Evolutionary conservation across 331 rosid genomes (phyloP).

Genomic region (Cydonia oblonga): DNA sequence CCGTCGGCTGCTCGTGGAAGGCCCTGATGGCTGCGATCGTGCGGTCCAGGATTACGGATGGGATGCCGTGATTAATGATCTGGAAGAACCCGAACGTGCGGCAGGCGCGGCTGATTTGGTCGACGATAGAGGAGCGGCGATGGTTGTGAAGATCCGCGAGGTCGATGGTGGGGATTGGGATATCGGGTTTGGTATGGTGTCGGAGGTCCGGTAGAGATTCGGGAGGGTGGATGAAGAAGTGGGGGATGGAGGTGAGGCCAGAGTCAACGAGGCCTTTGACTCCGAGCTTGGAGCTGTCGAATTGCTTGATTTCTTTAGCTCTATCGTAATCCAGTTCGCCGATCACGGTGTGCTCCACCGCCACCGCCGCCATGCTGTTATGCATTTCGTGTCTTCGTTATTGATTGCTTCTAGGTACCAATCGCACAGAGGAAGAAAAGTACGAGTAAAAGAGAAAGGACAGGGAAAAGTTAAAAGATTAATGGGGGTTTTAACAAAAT

Average conservation of each 20-base stretch:
- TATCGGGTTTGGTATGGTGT: background rate
- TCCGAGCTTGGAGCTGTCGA: conserved; percentile 48
- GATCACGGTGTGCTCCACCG: background rate
- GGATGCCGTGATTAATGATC: conserved; percentile 54
- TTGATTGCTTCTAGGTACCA: too few species aligned
- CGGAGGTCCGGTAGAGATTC: conserved; percentile 29
- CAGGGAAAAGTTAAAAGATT: too few species aligned
- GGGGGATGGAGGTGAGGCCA: conserved; percentile 45
- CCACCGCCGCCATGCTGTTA: background rate
- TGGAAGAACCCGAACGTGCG: conserved; percentile 56
- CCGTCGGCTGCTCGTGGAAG: conserved; percentile 66
- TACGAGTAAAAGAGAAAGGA: too few species aligned
- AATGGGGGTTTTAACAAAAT: too few species aligned
- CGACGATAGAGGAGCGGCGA: conserved; percentile 19
- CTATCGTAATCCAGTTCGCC: background rate
- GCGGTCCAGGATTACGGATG: conserved; percentile 14
- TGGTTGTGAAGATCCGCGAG: conserved; percentile 24
- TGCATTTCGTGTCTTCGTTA: too few species aligned
- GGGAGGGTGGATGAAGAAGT: conserved; percentile 57
- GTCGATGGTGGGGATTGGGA: conserved; percentile 39
- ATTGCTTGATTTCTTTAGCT: conserved; percentile 24
- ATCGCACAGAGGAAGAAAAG: conserved; percentile 34
- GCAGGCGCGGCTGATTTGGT: conserved; percentile 35
- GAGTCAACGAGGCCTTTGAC: conserved; percentile 64
- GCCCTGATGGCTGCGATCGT: conserved; percentile 31